These are phyloP conservation scores for Mycena rebaudengoi DNA, from an alignment of 768 basidiomycete genomes.

Conservation along the genomic window DNA sequence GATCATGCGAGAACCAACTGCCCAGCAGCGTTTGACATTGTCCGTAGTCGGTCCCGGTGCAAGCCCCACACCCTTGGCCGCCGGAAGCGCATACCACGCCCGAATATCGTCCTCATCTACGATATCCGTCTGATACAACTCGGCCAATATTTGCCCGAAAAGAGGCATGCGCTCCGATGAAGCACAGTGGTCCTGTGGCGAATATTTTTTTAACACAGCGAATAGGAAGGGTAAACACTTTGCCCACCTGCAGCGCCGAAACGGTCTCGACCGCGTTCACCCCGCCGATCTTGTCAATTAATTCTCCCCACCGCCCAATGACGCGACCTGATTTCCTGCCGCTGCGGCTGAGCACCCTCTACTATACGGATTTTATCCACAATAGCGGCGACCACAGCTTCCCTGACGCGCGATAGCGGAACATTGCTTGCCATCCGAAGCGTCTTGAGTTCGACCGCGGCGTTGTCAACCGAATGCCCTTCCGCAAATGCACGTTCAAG, in stretches of 20 bases:
- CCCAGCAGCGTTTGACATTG: conserved; percentile 74
- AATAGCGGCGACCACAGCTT: conserved; percentile 88
- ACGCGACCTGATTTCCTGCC: conserved; percentile 70
- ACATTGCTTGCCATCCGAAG: conserved; percentile 98
- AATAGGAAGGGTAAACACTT: not conserved
- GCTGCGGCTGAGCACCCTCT: conserved; percentile 63
- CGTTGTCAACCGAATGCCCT: conserved; percentile 91
- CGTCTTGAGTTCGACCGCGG: conserved; percentile 93
- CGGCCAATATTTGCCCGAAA: conserved; percentile 87
- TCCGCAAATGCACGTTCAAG: conserved; percentile 93
- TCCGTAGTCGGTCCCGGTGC: conserved; percentile 52
- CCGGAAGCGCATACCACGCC: conserved; percentile 77
- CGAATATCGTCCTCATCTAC: conserved; percentile 91
- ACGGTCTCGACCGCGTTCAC: conserved; percentile 85
- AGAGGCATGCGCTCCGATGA: conserved; percentile 67
- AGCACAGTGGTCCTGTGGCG: conserved; percentile 68
- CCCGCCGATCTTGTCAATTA: conserved; percentile 85
- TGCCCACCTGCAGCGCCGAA: conserved; percentile 75
- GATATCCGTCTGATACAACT: conserved; percentile 91
- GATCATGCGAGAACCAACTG: conserved; percentile 77
- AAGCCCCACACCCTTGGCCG: conserved; percentile 60
- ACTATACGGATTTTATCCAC: conserved; percentile 76
- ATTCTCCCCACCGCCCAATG: conserved; percentile 80
- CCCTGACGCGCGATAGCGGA: conserved; percentile 81
- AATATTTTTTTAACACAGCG: not conserved